Conservation (phyloP, 2,329 filamentous ascomycete species). For the Phialophora tarda region DNA sequence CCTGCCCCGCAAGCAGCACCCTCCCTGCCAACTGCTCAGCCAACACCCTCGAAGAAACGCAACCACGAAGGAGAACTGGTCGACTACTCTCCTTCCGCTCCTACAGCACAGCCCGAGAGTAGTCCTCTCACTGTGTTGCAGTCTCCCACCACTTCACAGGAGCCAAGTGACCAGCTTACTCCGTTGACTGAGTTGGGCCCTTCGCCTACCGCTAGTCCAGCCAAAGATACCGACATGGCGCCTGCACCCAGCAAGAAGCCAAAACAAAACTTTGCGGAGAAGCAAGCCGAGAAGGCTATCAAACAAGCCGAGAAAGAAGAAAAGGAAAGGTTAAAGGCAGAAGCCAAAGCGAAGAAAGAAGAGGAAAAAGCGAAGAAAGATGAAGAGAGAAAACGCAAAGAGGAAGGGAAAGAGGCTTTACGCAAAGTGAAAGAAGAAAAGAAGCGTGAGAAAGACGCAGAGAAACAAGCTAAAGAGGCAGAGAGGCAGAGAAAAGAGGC, state of each 20-base stretch:
- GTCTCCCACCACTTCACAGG: slow-evolving; percentile 27
- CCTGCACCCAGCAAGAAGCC: slow-evolving; percentile 40
- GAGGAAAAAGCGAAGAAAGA: slow-evolving; percentile 43
- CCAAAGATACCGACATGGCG: slow-evolving; percentile 14
- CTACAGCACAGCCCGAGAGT: slow-evolving; percentile 19
- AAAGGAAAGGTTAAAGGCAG: slow-evolving; percentile 42
- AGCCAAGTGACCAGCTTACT: slow-evolving; percentile 22
- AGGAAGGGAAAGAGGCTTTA: slow-evolving; percentile 47
- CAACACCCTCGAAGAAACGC: slow-evolving; percentile 33
- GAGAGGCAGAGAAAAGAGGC: slow-evolving; percentile 45
- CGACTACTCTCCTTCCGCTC: slow-evolving; percentile 10
- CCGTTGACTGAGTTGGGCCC: slow-evolving; percentile 34
- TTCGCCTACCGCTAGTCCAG: slow-evolving; percentile 28
- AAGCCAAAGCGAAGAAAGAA: slow-evolving; percentile 38
- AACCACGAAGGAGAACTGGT: slow-evolving; percentile 31
- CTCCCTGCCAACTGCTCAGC: slow-evolving; percentile 24
- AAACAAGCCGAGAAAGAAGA: slow-evolving; percentile 41
- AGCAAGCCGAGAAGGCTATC: slow-evolving; percentile 39
- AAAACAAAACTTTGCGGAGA: slow-evolving; percentile 39
- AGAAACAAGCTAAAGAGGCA: slow-evolving; percentile 49
- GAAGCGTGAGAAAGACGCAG: slow-evolving; percentile 47
- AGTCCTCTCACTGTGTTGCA: slow-evolving; percentile 12
- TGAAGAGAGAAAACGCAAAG: slow-evolving; percentile 53
- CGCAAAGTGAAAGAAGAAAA: slow-evolving; percentile 33
- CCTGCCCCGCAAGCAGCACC: slow-evolving; percentile 15